Percentiles rank a stretch among this genome's conserved stretches.
Conservation (phyloP, 1,139 yeast species). For the Magnusiomyces paraingens region DNA sequence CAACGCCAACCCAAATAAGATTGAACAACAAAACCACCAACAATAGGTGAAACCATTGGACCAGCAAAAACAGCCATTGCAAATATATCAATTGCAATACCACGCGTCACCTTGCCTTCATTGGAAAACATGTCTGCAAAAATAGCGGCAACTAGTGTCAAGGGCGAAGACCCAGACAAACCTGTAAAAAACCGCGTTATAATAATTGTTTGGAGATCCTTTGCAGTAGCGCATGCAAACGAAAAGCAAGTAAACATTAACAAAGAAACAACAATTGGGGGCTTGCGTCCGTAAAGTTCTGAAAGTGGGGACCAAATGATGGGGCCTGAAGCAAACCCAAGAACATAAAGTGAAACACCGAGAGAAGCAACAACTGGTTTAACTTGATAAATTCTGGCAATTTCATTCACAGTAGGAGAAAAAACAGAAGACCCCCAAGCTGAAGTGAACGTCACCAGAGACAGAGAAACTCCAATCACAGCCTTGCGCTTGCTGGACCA, state of each 20-base stretch:
- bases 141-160: constrained; percentile 78
- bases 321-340: constrained; percentile 83
- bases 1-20: constrained; percentile 51
- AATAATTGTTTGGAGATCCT: constrained; percentile 65
- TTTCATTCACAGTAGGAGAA: constrained; percentile 32
- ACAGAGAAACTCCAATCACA: constrained; percentile 11
- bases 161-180: constrained; percentile 68
- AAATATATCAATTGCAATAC: constrained; percentile 61
- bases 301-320: constrained; percentile 75
- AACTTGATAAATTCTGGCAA: constrained; percentile 29
- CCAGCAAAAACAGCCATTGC: constrained; percentile 65
- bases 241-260: constrained; percentile 54
- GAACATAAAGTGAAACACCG: constrained; percentile 64
- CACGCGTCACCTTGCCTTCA: constrained; percentile 40
- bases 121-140: constrained; percentile 70
- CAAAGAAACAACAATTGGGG: constrained; percentile 47
- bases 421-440: constrained; percentile 42
- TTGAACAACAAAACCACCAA: constrained; percentile 33
- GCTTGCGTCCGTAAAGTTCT: constrained; percentile 65
- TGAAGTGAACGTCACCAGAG: constrained; percentile 34
- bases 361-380: constrained; percentile 35
- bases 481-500: constrained; percentile 38
- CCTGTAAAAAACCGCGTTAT: constrained; percentile 74
- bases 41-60: constrained; percentile 66
- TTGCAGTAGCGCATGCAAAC: constrained; percentile 67